Evolutionary conservation across 129 eudicot species (phyloP), one percentile per base, ranked within the genome.

Genomic region (Flaveria trinervia): DNA sequence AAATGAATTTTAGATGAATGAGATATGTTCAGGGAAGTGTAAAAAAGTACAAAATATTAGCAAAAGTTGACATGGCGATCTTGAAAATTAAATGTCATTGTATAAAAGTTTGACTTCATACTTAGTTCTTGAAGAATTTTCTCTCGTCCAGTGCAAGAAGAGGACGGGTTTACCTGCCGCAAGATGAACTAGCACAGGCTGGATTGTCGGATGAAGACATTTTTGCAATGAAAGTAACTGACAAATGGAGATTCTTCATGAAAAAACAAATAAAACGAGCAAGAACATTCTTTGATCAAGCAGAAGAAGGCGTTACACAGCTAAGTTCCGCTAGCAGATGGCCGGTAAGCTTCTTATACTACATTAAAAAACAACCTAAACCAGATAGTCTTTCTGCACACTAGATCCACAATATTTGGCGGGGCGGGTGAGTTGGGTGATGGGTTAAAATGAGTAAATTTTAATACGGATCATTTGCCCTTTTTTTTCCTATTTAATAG

Each of bases 311-410:
- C 10, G 97, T 95, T 61, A 88, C 92, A 43, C 90, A 95, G 67
- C 96, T 95, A 44, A 89, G 89, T 72, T 61, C 97, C 5, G 97
- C 96, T 52, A 95, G 99, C 52, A 89, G 97, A 95, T 95, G 97
- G 99, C 99, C 99, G 28, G 99, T 95, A 85, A 87, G 94, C 66
- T 45, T 15, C 62, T 68, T 22, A 36, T 51, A 71, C 45, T 73
- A 44, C 48, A 12, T 2, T 17, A 2, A 15, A n/a, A 50, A 64
- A 72, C 6, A 48, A 20, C 30, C 12, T 9, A 49, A 39, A 45
- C 26, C 30, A n/a, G 14, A 16, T 2, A 20, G 14, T 9, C 26
- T 61, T 22, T 59, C 45, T 18, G 30, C 13, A 22, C 20, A 64
- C 28, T 57, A 57, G 30, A 57, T 5, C 17, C 41, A 5, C 41